These are phyloP conservation scores for Trichosporon faecale DNA, from an alignment of 1,284 basidiomycete species.

Conservation along the genomic window DNA sequence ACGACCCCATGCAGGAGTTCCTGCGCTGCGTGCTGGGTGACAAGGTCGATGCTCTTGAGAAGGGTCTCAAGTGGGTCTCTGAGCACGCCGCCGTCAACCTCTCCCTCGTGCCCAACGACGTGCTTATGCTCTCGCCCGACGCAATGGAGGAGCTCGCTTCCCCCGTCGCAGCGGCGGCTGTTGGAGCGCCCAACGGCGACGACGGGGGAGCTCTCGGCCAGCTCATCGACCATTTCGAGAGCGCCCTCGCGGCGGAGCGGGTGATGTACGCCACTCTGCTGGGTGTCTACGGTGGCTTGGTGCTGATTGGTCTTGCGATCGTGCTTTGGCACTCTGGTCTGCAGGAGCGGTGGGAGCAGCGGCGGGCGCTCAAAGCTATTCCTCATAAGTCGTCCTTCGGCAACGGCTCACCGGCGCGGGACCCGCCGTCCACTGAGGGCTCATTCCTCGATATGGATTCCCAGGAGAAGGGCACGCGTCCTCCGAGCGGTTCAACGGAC, in stretches of 20 bases:
- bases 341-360: slow-evolving; percentile 21
- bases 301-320: slow-evolving; percentile 39
- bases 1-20: slow-evolving; percentile 78
- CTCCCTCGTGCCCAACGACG: slow-evolving; percentile 66
- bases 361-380: neutral
- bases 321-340: slow-evolving; percentile 46
- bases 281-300: slow-evolving; percentile 62
- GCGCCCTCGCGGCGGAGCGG: slow-evolving; percentile 71
- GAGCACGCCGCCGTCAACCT: slow-evolving; percentile 78
- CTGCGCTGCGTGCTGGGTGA: slow-evolving; percentile 81
- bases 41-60: slow-evolving; percentile 81
- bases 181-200: slow-evolving; percentile 60
- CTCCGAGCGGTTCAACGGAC: neutral
- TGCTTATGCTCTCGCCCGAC: slow-evolving; percentile 69
- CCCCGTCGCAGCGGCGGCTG: slow-evolving; percentile 74
- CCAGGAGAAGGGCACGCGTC: neutral
- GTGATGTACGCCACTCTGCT: slow-evolving; percentile 79
- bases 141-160: slow-evolving; percentile 69
- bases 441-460: neutral
- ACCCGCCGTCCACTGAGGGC: neutral
- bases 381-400: neutral
- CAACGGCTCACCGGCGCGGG: neutral
- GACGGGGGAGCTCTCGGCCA: slow-evolving; percentile 67
- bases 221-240: slow-evolving; percentile 69
- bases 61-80: slow-evolving; percentile 86